These are phyloP conservation scores for Aureobasidium sp. DNA, from an alignment of 2,329 filamentous ascomycete genomes.

Conservation along the genomic window DNA sequence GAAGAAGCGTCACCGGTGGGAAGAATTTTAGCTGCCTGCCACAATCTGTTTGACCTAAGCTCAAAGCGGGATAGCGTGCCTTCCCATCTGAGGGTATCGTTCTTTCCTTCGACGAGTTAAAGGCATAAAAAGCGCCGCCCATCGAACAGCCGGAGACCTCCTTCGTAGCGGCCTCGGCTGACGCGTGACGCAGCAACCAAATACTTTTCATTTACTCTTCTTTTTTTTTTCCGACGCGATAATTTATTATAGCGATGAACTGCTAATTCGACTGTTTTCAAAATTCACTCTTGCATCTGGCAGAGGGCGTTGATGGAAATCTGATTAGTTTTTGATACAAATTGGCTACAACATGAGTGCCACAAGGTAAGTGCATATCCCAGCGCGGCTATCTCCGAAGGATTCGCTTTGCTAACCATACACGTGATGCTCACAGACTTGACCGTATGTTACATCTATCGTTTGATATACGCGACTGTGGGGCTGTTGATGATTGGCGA, in stretches of 20 bases:
- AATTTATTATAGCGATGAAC: neutral
- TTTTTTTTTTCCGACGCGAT: neutral
- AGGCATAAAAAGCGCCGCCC: slow-evolving; percentile 12
- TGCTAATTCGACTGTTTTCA: neutral
- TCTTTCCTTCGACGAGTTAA: slow-evolving; percentile 11
- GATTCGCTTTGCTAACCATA: slow-evolving; percentile 10
- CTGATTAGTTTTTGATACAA: neutral
- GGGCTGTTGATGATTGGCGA: neutral
- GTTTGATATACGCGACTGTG: neutral
- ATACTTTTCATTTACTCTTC: neutral
- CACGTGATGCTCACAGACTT: slow-evolving; percentile 24
- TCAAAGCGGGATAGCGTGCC: neutral
- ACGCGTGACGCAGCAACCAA: slow-evolving; percentile 11
- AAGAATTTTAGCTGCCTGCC: neutral
- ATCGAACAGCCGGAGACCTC: slow-evolving; percentile 12
- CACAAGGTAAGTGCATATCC: slow-evolving; percentile 16
- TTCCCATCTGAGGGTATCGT: slow-evolving; percentile 6
- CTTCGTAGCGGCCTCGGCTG: slow-evolving; percentile 11
- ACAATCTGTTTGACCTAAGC: neutral
- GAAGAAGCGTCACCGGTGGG: neutral
- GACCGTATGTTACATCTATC: slow-evolving; percentile 29
- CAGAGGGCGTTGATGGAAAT: slow-evolving; percentile 5
- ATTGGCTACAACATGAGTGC: slow-evolving; percentile 16
- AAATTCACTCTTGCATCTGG: slow-evolving; percentile 13
- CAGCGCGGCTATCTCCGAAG: slow-evolving; percentile 11